Evolutionary conservation across 2,329 filamentous ascomycete species (phyloP), one percentile per base, ranked within the genome.

Genomic region (Didymella glomerata): DNA sequence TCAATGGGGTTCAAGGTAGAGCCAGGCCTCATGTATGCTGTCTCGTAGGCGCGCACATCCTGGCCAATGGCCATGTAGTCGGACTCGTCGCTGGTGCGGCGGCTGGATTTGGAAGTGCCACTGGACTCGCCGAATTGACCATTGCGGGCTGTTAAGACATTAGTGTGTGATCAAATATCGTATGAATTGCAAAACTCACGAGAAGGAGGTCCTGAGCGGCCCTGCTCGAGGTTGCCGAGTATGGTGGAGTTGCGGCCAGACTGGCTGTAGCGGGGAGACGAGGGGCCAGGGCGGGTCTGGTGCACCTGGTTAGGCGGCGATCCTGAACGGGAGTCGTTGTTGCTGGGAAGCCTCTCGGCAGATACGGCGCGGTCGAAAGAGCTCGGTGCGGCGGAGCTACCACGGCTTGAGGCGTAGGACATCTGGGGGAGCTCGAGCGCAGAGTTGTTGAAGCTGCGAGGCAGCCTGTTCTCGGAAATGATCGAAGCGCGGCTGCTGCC

Each of bases 351-450:
- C 18, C 68, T 70, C 62, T 78, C 77, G n/a, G 75, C 75, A 34
- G 73, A 75, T 25, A 76, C 73, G 16, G 76, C 73, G 42, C 73
- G 71, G 64, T 79, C 76, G 48, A 76, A 78, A 18, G 73, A 76
- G 59, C 72, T 78, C 11, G 72, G 70, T 13, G 71, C 70, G 32
- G 67, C 67, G 18, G 75, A 76, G 48, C 74, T 76, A 44, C 68
- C 64, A 40, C 70, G 74, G 55, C 76, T 78, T n/a, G 76, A 72
- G 32, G 65, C 72, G 16, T 68, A 51, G 8, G 67, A 69, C 41
- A 67, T 63, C 47, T 70, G 69, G 18, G 74, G 73, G 6, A 76
- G 63, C 50, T 75, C 71, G 38, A 75, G 66, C 42, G 74, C 69
- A 1, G 73, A 75, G 61, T 65, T 72, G 64, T 71, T 72, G 60